phyloP scores from a whole-genome alignment of 768 basidiomycete species.

The Termitomyces sp. region DNA sequence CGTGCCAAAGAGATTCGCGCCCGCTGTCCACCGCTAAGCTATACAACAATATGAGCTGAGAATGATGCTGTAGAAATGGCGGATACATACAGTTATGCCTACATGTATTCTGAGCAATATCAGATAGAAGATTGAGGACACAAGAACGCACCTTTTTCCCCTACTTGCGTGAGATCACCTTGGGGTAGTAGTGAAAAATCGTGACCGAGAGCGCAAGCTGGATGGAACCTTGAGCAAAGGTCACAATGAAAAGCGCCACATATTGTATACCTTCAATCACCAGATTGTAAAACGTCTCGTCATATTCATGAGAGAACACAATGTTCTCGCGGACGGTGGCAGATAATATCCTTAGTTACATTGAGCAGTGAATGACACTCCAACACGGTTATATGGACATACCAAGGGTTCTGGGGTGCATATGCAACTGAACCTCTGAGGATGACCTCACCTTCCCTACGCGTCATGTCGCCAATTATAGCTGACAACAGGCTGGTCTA shows the following conservation, averaged over 20 bases:
- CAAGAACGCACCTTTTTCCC: constrained; percentile 64
- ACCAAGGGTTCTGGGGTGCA: constrained; percentile 87
- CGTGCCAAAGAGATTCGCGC: constrained; percentile 81
- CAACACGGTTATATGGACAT: constrained; percentile 8
- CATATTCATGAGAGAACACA: constrained; percentile 84
- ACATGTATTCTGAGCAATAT: not conserved
- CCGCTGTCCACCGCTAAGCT: constrained; percentile 82
- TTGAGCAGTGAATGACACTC: not conserved
- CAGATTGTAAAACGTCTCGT: constrained; percentile 75
- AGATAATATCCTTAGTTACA: constrained; percentile 63
- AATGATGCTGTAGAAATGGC: not conserved
- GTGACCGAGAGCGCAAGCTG: constrained; percentile 79
- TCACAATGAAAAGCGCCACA: not conserved
- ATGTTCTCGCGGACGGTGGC: constrained; percentile 89
- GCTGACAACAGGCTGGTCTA: constrained; percentile 74
- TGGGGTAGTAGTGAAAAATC: constrained; percentile 77
- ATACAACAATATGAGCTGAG: not conserved
- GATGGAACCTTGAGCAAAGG: not conserved
- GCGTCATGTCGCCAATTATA: constrained; percentile 83
- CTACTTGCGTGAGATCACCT: constrained; percentile 82
- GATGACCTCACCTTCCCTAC: constrained; percentile 64
- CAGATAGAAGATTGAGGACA: not conserved
- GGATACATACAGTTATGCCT: constrained; percentile 51
- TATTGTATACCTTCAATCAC: constrained; percentile 63
- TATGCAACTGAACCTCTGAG: constrained; percentile 73